phyloP scores from a whole-genome alignment of 2,329 filamentous ascomycete species.

The Aspergillus costaricaensis region DNA sequence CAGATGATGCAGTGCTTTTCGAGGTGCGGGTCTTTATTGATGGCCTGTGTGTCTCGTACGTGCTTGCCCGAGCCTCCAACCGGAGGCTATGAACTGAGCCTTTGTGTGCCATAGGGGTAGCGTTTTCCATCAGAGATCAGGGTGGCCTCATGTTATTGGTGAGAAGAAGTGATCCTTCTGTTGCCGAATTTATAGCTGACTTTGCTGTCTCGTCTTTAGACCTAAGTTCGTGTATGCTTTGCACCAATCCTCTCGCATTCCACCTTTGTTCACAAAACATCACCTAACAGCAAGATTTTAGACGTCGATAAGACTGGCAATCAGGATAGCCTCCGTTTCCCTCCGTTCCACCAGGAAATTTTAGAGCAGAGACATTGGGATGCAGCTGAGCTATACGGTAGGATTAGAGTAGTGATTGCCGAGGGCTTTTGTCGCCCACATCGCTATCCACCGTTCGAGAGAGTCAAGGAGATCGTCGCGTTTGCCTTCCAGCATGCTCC shows the following conservation, averaged over 20 bases:
- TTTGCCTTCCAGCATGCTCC: conserved; percentile 89
- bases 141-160: conserved; percentile 59
- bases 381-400: conserved; percentile 68
- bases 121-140: conserved; percentile 54
- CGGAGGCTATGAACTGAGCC: neutral
- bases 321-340: conserved; percentile 67
- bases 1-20: conserved; percentile 60
- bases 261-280: conserved; percentile 33
- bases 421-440: conserved; percentile 65
- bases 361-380: conserved; percentile 72
- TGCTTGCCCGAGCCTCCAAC: conserved; percentile 14
- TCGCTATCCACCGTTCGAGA: conserved; percentile 58
- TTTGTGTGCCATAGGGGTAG: conserved; percentile 50
- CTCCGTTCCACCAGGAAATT: conserved; percentile 68
- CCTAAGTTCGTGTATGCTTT: conserved; percentile 36
- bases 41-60: conserved; percentile 64
- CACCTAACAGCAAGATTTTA: conserved; percentile 14
- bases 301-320: conserved; percentile 59
- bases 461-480: conserved; percentile 70
- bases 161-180: conserved; percentile 23
- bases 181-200: conserved; percentile 7
- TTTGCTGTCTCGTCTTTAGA: conserved; percentile 27
- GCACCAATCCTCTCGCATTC: conserved; percentile 34
- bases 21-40: conserved; percentile 71
- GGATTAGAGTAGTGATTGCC: conserved; percentile 74